Conservation (phyloP, 23 red algal genomes). For the Agarophyton chilense region DNA sequence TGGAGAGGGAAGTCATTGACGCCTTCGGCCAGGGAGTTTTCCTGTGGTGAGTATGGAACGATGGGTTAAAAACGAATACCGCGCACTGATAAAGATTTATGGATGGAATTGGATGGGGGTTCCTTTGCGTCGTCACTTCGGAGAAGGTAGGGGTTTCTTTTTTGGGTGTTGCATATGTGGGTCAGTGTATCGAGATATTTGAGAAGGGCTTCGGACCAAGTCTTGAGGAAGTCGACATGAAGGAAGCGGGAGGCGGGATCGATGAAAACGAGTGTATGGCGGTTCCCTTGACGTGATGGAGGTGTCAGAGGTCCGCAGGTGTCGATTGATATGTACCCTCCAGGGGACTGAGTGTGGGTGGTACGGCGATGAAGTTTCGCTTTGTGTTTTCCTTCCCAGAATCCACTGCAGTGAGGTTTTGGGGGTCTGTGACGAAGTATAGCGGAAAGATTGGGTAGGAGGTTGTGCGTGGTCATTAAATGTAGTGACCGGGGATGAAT, state of each 20-base stretch:
- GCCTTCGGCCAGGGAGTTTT: constrained; percentile 7
- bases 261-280: background rate
- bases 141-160: background rate
- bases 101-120: background rate
- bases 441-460: background rate
- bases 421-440: background rate
- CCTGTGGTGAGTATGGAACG: constrained; percentile 1
- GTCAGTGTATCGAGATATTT: background rate
- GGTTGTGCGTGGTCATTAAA: background rate
- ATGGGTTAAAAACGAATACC: constrained; percentile 1
- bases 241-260: background rate
- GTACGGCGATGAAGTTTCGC: background rate
- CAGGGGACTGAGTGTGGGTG: background rate
- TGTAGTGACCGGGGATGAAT: background rate
- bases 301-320: background rate
- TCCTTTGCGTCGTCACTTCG: constrained; percentile 18
- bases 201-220: background rate
- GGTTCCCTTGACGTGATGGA: background rate
- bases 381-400: constrained; percentile 3
- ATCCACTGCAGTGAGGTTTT: background rate
- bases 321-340: constrained; percentile 12
- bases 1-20: background rate
- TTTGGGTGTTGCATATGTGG: background rate
- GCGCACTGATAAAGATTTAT: background rate
- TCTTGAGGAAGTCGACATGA: background rate